Conservation (phyloP, 495 filamentous ascomycete species). For the Neurospora sp. region DNA sequence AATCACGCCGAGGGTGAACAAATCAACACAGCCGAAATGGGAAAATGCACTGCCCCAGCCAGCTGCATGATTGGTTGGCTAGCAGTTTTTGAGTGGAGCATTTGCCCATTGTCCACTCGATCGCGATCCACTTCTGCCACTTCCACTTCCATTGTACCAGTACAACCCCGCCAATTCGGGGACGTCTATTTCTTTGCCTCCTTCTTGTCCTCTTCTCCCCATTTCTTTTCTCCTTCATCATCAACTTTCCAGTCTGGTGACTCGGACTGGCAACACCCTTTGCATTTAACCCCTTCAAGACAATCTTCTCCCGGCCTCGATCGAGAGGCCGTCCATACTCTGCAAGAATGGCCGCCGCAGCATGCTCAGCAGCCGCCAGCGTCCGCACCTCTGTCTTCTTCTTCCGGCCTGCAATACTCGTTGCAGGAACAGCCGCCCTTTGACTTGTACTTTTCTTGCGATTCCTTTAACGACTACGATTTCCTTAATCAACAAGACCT, state of each 20-base stretch:
- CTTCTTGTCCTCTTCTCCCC: neutral
- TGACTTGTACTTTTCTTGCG: neutral
- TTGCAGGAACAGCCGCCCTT: neutral
- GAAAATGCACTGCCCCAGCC: neutral
- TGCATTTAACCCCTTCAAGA: neutral
- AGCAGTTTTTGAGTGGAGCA: neutral
- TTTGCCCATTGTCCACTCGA: neutral
- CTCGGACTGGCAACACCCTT: neutral
- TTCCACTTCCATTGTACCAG: neutral
- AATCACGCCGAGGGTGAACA: neutral
- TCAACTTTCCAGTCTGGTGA: neutral
- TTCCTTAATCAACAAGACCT: neutral
- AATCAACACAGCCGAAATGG: neutral
- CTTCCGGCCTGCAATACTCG: constrained; percentile 1
- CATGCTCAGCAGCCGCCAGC: constrained; percentile 12
- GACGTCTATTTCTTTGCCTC: neutral
- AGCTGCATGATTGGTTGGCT: neutral
- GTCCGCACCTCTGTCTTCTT: neutral
- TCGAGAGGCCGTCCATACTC: constrained; percentile 14
- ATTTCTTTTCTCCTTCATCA: neutral
- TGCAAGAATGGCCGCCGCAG: constrained; percentile 20
- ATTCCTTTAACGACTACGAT: neutral
- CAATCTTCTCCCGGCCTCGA: constrained; percentile 8
- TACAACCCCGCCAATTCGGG: neutral
- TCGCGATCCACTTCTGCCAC: neutral